Conservation (phyloP, 495 filamentous ascomycete genomes). For the Penicillium angulare region DNA sequence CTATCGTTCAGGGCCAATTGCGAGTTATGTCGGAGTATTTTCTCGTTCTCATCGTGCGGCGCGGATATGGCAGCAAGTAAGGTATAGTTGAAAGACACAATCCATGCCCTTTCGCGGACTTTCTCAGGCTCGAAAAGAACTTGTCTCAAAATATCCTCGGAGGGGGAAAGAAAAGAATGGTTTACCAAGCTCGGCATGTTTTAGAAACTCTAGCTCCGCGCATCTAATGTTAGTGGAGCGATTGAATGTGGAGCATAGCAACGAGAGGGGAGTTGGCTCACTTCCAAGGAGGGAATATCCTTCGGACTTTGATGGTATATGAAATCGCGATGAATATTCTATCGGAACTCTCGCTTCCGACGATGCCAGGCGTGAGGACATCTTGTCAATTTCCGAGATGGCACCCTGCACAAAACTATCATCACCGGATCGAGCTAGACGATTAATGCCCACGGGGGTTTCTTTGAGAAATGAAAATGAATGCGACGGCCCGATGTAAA, state of each 20-base stretch:
- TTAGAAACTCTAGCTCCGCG: slow-evolving; percentile 4
- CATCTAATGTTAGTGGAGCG: not conserved
- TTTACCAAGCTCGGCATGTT: slow-evolving; percentile 2
- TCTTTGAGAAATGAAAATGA: slow-evolving; percentile 13
- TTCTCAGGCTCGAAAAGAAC: slow-evolving; percentile 16
- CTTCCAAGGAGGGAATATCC: slow-evolving; percentile 10
- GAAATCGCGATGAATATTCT: not conserved
- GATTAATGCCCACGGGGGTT: slow-evolving; percentile 4
- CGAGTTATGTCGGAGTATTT: slow-evolving; percentile 12
- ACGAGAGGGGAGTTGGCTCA: not conserved
- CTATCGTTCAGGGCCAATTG: slow-evolving; percentile 18
- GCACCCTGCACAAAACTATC: slow-evolving; percentile 1
- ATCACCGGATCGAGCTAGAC: not conserved
- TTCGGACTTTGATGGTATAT: slow-evolving; percentile 6
- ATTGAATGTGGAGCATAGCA: not conserved
- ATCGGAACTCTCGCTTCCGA: not conserved
- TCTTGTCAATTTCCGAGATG: slow-evolving; percentile 10
- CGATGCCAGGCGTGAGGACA: not conserved
- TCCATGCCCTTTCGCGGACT: slow-evolving; percentile 11
- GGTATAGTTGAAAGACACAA: slow-evolving; percentile 17
- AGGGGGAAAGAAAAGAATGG: slow-evolving; percentile 13
- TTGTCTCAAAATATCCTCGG: slow-evolving; percentile 10
- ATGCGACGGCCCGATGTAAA: slow-evolving; percentile 12
- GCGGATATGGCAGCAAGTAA: slow-evolving; percentile 6
- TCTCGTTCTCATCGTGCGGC: slow-evolving; percentile 3